phyloP scores from a whole-genome alignment of 1,284 basidiomycete species.

The Melampsora americana region DNA sequence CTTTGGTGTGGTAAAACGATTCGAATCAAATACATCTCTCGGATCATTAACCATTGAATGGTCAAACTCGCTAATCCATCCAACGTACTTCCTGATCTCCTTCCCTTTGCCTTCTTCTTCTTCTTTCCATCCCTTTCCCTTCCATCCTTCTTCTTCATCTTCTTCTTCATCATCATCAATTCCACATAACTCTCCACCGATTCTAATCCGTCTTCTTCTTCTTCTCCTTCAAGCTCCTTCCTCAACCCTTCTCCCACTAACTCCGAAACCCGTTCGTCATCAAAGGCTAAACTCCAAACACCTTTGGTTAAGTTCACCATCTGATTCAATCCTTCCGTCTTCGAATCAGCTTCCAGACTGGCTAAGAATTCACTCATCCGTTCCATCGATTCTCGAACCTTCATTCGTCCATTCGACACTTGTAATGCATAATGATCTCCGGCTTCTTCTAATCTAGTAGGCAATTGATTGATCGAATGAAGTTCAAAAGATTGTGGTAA shows the following conservation, averaged over 20 bases:
- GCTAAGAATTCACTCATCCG: slow-evolving; percentile 18
- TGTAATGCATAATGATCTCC: slow-evolving; percentile 29
- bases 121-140: neutral
- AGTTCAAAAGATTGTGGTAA: neutral
- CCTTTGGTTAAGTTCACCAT: slow-evolving; percentile 28
- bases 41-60: slow-evolving; percentile 32
- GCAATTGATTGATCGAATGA: slow-evolving; percentile 21
- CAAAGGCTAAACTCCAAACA: slow-evolving; percentile 40
- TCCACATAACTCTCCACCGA: slow-evolving; percentile 19
- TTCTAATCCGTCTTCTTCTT: neutral
- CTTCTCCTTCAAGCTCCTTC: neutral
- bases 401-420: slow-evolving; percentile 3
- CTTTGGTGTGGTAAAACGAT: neutral
- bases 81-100: slow-evolving; percentile 22
- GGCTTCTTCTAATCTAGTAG: slow-evolving; percentile 37
- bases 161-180: neutral
- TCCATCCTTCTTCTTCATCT: neutral
- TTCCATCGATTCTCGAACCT: slow-evolving; percentile 34
- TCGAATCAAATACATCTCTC: slow-evolving; percentile 17
- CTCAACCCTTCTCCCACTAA: slow-evolving; percentile 9
- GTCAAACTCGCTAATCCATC: slow-evolving; percentile 37
- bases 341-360: too few species aligned
- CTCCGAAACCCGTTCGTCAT: slow-evolving; percentile 5
- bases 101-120: neutral
- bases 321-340: neutral